Base-by-base conservation (phyloP, 169 alveolate genomes). In the Plasmodium cynomolgi region DNA sequence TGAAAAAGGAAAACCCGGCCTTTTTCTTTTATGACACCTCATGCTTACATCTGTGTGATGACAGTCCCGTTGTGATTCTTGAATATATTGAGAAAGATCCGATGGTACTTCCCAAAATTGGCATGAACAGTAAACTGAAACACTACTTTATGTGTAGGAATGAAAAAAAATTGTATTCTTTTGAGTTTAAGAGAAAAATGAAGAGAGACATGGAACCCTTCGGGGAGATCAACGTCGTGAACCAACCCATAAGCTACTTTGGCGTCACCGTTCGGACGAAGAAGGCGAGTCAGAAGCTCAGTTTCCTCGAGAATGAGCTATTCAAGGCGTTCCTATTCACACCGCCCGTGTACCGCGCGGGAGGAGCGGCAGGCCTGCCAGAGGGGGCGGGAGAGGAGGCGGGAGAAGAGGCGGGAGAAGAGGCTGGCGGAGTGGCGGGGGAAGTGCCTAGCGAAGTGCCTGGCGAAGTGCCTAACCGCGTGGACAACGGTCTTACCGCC, bases 41-140 rank as follows among this genome's bases (percentile, higher is more conserved):
- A 6, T 90, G 94, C 26, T 80, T 90, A 62, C 50, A 79, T 37
- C 33, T 90, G 82, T 80, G 41, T 58, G 94, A 90, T 90, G 81
- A 90, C 20, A 81, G 91, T 20, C 94, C 94, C 6, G 33, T 90
- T 20, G 90, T 90, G 5, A 41, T 90, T 13, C 39, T 90, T 7
- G 94, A 90, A 37, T 90, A 90, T 9, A 9, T 81, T 8, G 94
- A 90, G 20, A 90, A 62, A n/a, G 94, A 90, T 39, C 94, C 94
- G 3, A 1, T 90, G 33, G 74, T 90, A 13, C n/a, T 81, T 8
- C 73, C 83, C 26, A 90, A 90, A 31, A 58, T 79, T 58, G 94
- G 94, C 3, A 90, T 90, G 94, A 90, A 90, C 29, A 90, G 94
- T 13, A 90, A 90, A 56, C 3, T 90, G 33, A 90, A 90, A 26